Conservation (phyloP, 495 filamentous ascomycete species). For the Penicillium psychrofluorescens region DNA sequence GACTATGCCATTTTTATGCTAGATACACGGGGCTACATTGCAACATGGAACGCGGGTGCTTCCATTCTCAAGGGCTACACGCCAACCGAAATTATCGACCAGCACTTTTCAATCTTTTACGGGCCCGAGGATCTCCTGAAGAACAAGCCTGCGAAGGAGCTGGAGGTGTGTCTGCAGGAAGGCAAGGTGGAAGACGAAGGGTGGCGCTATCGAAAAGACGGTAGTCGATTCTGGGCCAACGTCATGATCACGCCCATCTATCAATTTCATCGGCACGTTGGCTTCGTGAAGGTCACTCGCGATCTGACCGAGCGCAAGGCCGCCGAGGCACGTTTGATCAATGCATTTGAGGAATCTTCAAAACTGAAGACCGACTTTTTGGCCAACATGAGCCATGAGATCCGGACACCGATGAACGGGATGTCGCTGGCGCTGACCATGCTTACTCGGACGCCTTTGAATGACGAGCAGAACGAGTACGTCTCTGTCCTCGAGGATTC, state of each 20-base stretch:
- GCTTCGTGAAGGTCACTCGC: conserved; percentile 59
- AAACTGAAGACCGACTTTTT: conserved; percentile 61
- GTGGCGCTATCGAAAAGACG: conserved; percentile 59
- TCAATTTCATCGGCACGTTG: conserved; percentile 48
- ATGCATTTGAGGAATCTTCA: conserved; percentile 58
- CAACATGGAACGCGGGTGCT: conserved; percentile 58
- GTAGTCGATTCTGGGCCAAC: conserved; percentile 59
- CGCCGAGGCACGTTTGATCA: conserved; percentile 48
- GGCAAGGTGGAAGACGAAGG: conserved; percentile 59
- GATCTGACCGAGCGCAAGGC: conserved; percentile 56
- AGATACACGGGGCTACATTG: conserved; percentile 49
- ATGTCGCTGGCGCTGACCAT: conserved; percentile 69
- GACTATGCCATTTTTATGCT: conserved; percentile 66
- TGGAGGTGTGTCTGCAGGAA: conserved; percentile 50
- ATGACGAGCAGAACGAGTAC: conserved; percentile 63
- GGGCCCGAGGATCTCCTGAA: conserved; percentile 43
- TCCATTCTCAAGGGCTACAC: conserved; percentile 53
- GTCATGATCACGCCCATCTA: conserved; percentile 58
- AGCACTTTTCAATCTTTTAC: conserved; percentile 60
- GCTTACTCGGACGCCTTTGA: conserved; percentile 58
- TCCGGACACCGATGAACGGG: conserved; percentile 74
- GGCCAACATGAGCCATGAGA: conserved; percentile 85
- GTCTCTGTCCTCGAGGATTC: conserved; percentile 75
- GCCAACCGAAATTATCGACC: conserved; percentile 49
- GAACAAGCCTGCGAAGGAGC: conserved; percentile 48